Conservation (phyloP, 805 yeast species). For the Barnettozyma siamensis region DNA sequence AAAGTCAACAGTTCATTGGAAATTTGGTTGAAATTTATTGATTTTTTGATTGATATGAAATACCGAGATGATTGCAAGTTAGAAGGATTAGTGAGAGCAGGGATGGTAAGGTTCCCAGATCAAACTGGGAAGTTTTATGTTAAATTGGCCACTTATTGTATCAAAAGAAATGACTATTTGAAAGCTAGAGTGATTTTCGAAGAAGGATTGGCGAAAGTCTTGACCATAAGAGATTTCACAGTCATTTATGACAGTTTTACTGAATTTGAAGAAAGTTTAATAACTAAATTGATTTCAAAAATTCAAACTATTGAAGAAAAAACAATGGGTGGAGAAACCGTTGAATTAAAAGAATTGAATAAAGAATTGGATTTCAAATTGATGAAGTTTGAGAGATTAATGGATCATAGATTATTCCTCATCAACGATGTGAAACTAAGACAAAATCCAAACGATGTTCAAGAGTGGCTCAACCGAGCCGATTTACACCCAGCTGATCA, state of each 20-base stretch:
- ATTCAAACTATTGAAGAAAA: conserved; percentile 8
- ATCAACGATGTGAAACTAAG: conserved; percentile 64
- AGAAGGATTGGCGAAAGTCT: conserved; percentile 39
- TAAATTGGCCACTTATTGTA: conserved; percentile 43
- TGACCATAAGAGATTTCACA: conserved; percentile 57
- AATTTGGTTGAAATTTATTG: conserved; percentile 41
- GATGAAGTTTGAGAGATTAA: conserved; percentile 44
- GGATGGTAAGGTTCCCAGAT: conserved; percentile 47
- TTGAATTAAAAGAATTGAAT: conserved; percentile 11
- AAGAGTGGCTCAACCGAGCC: conserved; percentile 64
- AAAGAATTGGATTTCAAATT: conserved; percentile 40
- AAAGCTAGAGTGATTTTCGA: conserved; percentile 41
- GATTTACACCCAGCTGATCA: conserved; percentile 36
- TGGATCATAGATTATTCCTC: conserved; percentile 51
- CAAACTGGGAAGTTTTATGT: conserved; percentile 47
- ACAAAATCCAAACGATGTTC: conserved; percentile 54
- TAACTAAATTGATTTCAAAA: conserved; percentile 21
- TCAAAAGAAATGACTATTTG: conserved; percentile 30
- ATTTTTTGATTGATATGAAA: conserved; percentile 27
- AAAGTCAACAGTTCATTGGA: conserved; percentile 41
- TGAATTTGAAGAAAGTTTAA: conserved; percentile 50
- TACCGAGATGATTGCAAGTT: conserved; percentile 21
- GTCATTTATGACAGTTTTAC: conserved; percentile 55
- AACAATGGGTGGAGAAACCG: conserved; percentile 12
- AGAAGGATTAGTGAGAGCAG: conserved; percentile 31